Evolutionary conservation across 352 stramenopile genomes (phyloP), one percentile per base, ranked within the genome.

Genomic region (Phytophthora citrophthora): DNA sequence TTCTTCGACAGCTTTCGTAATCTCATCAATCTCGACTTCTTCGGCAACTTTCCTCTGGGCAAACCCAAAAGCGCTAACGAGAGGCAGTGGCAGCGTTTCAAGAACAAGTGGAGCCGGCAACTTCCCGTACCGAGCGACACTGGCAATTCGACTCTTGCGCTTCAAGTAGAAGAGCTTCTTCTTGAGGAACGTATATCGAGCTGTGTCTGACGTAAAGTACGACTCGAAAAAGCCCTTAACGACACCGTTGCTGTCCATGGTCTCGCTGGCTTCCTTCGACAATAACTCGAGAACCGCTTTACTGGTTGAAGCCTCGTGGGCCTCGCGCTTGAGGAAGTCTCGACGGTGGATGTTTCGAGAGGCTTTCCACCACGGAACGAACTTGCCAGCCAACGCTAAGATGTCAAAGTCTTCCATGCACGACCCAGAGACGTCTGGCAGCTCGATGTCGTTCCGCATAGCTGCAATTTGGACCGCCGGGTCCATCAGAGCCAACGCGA

Each of bases 391-490:
- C 1, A 89, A 51, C n/a, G 65, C 43, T 8, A 86, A 63, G 36
- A 89, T 61, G 46, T 89, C 80, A 11, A 74, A 74, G 31, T 75
- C 64, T 8, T 87, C 68, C 15, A 88, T 16, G 44, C 48, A 69
- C 6, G 54, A 72, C 4, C 68, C 61, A 16, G 67, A 73, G 1
- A 88, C 27, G 24, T 91, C 74, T 9, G 81, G 82, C 24, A 93
- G 63, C 40, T 86, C 80, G 34, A 93, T 68, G 7, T 86, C 73
- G 23, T 79, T 67, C 16, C 45, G 73, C 51, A 90, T 81, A 2
- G 84, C 84, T 48, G 78, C 80, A 11, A 90, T 55, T 49, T 93
- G 81, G 52, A 91, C 70, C 29, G 55, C 58, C 11, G 84, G 78
- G 44, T 90, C 80, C 48, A 81, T 61, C 24, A 93, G 48, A 3